Evolutionary conservation across 495 filamentous ascomycete species (phyloP), one percentile per base, ranked within the genome.

Genomic region (Aeminium ludgeri): DNA sequence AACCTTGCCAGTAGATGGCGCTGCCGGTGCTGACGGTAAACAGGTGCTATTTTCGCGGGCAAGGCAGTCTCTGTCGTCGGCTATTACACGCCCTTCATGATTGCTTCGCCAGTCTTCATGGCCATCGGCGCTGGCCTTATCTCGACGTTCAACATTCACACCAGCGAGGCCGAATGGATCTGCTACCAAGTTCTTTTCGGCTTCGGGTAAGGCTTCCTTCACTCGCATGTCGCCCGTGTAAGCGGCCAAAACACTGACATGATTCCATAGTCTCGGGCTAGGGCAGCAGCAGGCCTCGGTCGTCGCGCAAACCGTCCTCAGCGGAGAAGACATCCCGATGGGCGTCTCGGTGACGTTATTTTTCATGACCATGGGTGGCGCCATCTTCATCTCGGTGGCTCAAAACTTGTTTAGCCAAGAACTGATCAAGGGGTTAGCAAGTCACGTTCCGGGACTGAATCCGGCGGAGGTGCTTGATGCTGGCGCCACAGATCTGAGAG

Each of bases 51-150:
- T 67, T 30, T 73, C 73, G 58, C 68, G 0, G 83, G 86, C n/a
- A 61, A 56, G 1, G 45, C 67, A 6, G 70, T 84, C 39, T 74
- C 74, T 1, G 49, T 61, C 0, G 55, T 74, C 30, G 83, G 85
- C 2, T 84, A 87, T 59, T 86, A 86, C 60, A 70, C 74, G 0
- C 82, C 81, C 0, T 80, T 76, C 52, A 76, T 87, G 66, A 64
- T 81, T 36, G 38, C 64, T 17, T 67, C 71, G 0, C 60, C 74
- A 3, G 58, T 76, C 25, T 35, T 91, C 18, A 57, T 66, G 32
- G 54, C 78, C 5, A 61, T 86, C 49, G 85, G 81, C 15, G 71
- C 67, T 2, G 86, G 82, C 0, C 65, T 92, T 4, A 52, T 87
- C 2, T 69, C 67, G 1, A 87, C 74, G 0, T 74, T 79, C 16